Conservation (phyloP, 768 basidiomycete genomes). For the Epithele typhae region DNA sequence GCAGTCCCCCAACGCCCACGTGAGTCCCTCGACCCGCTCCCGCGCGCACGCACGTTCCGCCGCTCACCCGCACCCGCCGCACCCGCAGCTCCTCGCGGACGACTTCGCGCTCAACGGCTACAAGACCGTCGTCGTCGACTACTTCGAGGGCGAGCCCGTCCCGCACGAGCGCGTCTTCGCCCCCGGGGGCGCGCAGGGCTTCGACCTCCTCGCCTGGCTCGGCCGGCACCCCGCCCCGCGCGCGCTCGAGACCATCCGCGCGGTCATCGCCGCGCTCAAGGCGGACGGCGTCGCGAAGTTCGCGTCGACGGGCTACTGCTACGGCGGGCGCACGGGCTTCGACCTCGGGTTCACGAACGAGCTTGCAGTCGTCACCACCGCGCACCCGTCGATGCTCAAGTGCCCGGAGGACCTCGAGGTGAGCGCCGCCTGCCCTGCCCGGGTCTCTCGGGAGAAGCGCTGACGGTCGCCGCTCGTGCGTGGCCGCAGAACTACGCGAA, state of each 20-base stretch:
- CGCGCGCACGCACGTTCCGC: no score
- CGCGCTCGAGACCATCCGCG: no score
- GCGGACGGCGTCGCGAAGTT: slow-evolving; percentile 27
- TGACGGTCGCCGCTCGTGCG: no score
- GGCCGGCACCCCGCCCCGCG: no score
- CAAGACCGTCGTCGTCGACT: slow-evolving; percentile 33
- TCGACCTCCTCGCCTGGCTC: no score
- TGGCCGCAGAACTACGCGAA: no score
- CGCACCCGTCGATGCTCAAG: slow-evolving; percentile 60
- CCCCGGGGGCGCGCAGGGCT: no score
- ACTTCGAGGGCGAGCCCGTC: slow-evolving; percentile 32
- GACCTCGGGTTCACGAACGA: slow-evolving; percentile 55
- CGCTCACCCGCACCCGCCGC: no score
- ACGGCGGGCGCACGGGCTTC: slow-evolving; percentile 58
- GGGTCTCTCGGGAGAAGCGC: no score
- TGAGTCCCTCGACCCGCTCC: neutral
- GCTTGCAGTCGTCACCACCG: slow-evolving; percentile 43
- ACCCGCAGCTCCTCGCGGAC: slow-evolving; percentile 39
- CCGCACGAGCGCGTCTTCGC: slow-evolving; percentile 15
- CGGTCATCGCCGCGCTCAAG: no score
- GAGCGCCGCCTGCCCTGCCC: no score
- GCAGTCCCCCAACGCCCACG: slow-evolving; percentile 25
- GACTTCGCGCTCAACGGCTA: slow-evolving; percentile 40
- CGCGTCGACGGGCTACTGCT: slow-evolving; percentile 67
- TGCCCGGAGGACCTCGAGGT: slow-evolving; percentile 51